phyloP scores from a whole-genome alignment of 305 asterid species.

The Solanum hybrid region DNA sequence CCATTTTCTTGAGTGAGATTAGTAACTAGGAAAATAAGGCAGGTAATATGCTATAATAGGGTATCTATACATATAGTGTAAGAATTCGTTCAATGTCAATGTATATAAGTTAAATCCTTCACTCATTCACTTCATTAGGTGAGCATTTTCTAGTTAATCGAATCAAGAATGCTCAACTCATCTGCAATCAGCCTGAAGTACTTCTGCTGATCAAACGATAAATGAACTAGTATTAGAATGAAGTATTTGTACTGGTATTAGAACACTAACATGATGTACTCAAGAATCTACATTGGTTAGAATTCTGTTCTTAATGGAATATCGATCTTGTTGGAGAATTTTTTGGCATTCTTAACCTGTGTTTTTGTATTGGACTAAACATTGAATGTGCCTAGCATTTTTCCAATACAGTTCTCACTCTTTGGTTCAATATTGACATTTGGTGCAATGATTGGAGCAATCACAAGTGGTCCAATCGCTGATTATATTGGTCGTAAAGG shows the following conservation, averaged over 20 bases:
- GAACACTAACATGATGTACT: neutral
- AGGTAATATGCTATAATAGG: neutral
- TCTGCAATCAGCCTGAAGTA: neutral
- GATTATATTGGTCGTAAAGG: constrained; percentile 83
- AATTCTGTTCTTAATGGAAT: neutral
- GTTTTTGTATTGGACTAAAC: neutral
- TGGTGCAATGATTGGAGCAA: constrained; percentile 97
- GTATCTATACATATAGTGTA: neutral
- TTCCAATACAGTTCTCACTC: constrained; percentile 60
- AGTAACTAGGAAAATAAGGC: neutral
- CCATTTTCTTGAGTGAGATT: neutral
- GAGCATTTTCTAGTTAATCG: neutral
- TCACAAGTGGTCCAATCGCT: constrained; percentile 79
- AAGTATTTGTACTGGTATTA: neutral
- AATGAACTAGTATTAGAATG: neutral
- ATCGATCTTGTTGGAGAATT: neutral
- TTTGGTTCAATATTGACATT: constrained; percentile 90
- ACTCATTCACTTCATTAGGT: neutral
- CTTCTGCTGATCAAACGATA: neutral
- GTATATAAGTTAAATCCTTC: neutral
- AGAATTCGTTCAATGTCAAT: neutral
- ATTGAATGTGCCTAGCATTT: neutral
- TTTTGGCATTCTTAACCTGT: neutral
- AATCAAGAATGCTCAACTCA: neutral
- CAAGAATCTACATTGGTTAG: neutral